A percentile compares a stretch with the other conserved stretches of the same genome.
Evolutionary conservation across 2,329 filamentous ascomycete genomes (phyloP).

Genomic region (Capronia coronata): DNA sequence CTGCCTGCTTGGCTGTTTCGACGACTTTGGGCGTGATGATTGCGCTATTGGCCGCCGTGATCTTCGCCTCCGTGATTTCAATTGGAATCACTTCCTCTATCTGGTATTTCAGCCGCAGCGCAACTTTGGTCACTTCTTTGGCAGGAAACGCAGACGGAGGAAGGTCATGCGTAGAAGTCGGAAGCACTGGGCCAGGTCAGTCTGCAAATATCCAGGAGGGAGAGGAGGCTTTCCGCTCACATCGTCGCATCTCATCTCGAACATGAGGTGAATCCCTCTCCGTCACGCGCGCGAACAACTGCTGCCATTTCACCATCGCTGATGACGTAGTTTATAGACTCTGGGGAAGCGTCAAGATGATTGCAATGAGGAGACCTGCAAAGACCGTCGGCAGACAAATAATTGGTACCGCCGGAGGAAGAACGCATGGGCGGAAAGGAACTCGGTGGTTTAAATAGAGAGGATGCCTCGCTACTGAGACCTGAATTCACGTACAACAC

Average conservation of each 20-base stretch:
- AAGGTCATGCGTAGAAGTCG: conserved; percentile 36
- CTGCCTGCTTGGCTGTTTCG: conserved; percentile 72
- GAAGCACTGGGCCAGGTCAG: conserved; percentile 34
- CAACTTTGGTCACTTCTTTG: conserved; percentile 78
- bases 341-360: neutral
- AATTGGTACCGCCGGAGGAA: no score
- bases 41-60: conserved; percentile 75
- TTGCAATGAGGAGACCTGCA: neutral
- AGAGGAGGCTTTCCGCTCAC: conserved; percentile 30
- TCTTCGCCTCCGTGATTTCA: conserved; percentile 68
- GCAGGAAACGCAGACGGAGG: conserved; percentile 62
- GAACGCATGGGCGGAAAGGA: no score
- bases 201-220: neutral
- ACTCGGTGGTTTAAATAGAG: no score
- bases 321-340: conserved; percentile 1
- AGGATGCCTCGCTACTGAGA: no score
- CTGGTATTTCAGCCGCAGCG: conserved; percentile 81
- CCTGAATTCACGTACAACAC: no score
- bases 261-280: conserved; percentile 32
- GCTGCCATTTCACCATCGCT: conserved; percentile 22
- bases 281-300: conserved; percentile 16
- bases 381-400: no score
- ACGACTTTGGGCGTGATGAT: conserved; percentile 78
- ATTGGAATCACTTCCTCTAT: conserved; percentile 85
- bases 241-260: conserved; percentile 36